phyloP scores from a whole-genome alignment of 176 grass and related monocot genomes.

The Aegilops bicornis region DNA sequence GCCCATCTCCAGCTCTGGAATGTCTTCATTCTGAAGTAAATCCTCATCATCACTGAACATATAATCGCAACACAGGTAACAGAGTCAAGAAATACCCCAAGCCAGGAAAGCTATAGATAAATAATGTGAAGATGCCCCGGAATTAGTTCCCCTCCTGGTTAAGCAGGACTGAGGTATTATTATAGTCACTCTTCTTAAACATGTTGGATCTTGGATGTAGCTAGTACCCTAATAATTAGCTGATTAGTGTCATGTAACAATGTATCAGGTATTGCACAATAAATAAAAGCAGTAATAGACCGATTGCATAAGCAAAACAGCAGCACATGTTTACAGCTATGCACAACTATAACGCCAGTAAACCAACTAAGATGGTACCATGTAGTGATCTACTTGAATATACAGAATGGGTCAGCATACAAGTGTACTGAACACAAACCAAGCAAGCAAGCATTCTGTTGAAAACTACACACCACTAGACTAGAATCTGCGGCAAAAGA shows the following conservation, averaged over 20 bases:
- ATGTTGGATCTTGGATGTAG: background rate
- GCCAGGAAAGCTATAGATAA: no score
- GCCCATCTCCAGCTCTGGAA: conserved; percentile 61
- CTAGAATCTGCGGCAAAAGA: no score
- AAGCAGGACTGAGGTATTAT: background rate
- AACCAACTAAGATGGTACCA: background rate
- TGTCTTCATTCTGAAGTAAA: conserved; percentile 52
- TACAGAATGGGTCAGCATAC: no score
- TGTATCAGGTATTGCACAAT: no score
- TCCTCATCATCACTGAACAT: conserved; percentile 79
- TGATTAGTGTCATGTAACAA: background rate
- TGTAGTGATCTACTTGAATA: no score
- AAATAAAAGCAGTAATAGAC: background rate
- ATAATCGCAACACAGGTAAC: background rate
- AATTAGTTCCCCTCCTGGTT: background rate
- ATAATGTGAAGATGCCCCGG: background rate
- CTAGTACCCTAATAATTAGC: background rate
- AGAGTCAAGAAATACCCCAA: background rate
- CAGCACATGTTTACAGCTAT: background rate
- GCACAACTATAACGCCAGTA: background rate
- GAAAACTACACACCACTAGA: no score
- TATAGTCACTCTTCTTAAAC: background rate
- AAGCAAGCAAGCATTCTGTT: no score
- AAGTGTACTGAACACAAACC: no score
- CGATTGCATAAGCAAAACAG: background rate